Conservation (phyloP, 805 yeast species). For the Suhomyces sp. region DNA sequence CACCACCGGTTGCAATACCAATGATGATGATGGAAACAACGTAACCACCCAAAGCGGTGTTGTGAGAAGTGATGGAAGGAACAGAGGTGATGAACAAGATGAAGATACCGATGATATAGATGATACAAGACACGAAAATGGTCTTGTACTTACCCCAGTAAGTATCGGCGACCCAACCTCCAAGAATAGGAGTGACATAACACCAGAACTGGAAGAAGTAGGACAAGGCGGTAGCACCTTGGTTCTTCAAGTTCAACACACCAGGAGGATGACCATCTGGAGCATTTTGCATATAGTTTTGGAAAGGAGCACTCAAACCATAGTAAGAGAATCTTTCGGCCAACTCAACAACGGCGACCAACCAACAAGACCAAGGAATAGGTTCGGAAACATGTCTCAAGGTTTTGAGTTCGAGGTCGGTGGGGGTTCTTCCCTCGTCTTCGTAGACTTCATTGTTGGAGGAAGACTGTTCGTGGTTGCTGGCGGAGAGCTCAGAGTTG, state of each 20-base stretch:
- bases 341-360: conserved; percentile 70
- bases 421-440: conserved; percentile 46
- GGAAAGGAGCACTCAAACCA: conserved; percentile 74
- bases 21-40: conserved; percentile 55
- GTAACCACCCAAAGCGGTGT: conserved; percentile 64
- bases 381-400: conserved; percentile 52
- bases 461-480: background rate
- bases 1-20: conserved; percentile 80
- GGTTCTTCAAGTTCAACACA: conserved; percentile 58
- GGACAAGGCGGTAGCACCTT: conserved; percentile 69
- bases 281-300: conserved; percentile 70
- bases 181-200: conserved; percentile 74
- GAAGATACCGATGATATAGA: conserved; percentile 62
- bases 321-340: conserved; percentile 82
- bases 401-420: conserved; percentile 52
- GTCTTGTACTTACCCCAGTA: conserved; percentile 72
- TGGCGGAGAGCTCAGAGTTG: too few relatives aligned
- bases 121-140: conserved; percentile 56
- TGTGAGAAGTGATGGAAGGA: conserved; percentile 51
- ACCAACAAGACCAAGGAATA: conserved; percentile 57
- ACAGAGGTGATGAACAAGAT: conserved; percentile 68
- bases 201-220: conserved; percentile 82
- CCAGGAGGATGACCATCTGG: conserved; percentile 46
- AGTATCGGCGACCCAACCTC: conserved; percentile 75
- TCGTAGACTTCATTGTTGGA: conserved; percentile 1